Percentiles rank a stretch among this genome's conserved stretches.
These are phyloP conservation scores for Aspergillus sp. DNA, from an alignment of 2,329 filamentous ascomycete species.

Conservation along the genomic window DNA sequence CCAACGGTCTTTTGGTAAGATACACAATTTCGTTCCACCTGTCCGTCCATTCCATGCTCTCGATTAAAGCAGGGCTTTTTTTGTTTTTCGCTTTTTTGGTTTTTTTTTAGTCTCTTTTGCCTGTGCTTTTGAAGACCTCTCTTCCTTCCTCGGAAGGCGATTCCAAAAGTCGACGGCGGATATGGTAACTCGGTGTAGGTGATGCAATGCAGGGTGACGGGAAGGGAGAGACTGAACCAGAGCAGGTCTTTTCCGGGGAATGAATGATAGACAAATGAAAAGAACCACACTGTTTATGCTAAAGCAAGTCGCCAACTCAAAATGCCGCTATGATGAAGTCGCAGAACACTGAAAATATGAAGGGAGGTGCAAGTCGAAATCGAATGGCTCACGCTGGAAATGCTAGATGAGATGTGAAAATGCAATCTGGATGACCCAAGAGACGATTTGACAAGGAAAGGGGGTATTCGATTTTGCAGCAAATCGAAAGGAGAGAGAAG, in stretches of 20 bases:
- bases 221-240: background rate
- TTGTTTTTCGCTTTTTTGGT: background rate
- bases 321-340: constrained; percentile 3
- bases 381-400: constrained; percentile 38
- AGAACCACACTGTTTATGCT: background rate
- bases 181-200: no score
- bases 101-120: background rate
- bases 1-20: no score
- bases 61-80: background rate
- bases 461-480: constrained; percentile 28
- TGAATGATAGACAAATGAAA: background rate
- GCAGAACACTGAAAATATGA: constrained; percentile 4
- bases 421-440: constrained; percentile 22
- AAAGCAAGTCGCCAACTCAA: constrained; percentile 1
- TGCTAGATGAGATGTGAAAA: constrained; percentile 33
- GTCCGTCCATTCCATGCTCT: background rate
- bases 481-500: constrained; percentile 16
- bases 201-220: background rate
- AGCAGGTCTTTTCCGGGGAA: background rate
- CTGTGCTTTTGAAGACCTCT: background rate
- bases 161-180: background rate
- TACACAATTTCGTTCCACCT: background rate
- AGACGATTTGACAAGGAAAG: constrained; percentile 22
- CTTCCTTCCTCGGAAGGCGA: no score
- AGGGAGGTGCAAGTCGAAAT: constrained; percentile 19